Evolutionary conservation across 805 yeast genomes (phyloP).

Genomic region (Candida railenensis): DNA sequence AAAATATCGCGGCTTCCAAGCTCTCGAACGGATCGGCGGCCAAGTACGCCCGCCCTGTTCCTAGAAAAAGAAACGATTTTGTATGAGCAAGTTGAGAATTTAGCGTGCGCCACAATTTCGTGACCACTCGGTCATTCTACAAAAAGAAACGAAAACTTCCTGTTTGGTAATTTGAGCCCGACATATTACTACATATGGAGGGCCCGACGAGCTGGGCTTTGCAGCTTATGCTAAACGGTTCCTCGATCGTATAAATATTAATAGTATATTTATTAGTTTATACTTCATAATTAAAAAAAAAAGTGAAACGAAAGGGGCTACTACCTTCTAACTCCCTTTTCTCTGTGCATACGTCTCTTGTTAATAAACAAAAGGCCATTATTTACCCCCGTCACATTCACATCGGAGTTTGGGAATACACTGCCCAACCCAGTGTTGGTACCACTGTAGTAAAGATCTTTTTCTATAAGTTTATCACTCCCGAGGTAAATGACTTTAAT

Average conservation of each 20-base stretch:
- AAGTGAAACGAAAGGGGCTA: not conserved
- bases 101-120: not conserved
- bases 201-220: no score
- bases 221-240: no score
- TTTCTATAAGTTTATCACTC: constrained; percentile 66
- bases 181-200: not conserved
- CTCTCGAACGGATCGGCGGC: not conserved
- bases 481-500: constrained; percentile 76
- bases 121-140: no score
- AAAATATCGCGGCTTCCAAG: not conserved
- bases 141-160: not conserved
- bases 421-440: constrained; percentile 29
- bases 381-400: constrained; percentile 28
- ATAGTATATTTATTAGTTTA: not conserved
- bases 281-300: not conserved
- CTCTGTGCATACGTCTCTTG: constrained; percentile 31
- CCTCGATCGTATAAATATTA: no score
- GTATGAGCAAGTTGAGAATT: not conserved
- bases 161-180: not conserved
- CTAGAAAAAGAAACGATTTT: not conserved
- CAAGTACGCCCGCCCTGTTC: not conserved
- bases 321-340: constrained; percentile 22
- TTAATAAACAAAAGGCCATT: constrained; percentile 53
- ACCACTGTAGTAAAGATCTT: constrained; percentile 48
- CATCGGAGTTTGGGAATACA: constrained; percentile 15